Evolutionary conservation across 2,329 filamentous ascomycete genomes (phyloP), one percentile per base, ranked within the genome.

Genomic region (Bretziella fagacearum): DNA sequence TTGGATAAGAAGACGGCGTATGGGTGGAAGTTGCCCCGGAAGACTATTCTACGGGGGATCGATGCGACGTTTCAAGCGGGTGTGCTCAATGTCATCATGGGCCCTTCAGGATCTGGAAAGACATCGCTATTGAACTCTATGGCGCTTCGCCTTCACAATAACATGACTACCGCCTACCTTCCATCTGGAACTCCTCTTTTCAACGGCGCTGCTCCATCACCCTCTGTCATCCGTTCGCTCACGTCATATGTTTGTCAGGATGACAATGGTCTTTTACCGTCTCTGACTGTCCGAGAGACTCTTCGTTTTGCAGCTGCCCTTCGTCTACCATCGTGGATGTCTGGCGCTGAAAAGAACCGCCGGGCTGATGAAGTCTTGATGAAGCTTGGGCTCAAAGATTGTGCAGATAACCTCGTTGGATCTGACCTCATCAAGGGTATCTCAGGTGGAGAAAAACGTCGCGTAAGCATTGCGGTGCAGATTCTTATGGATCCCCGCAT

Each of bases 171-270:
- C 0, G 69, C 67, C 47, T 86, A 86, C 55, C 65, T 63, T 3
- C 64, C 72, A 2, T 66, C 65, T 4, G 82, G 82, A 0, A 69
- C 66, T 39, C 71, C 87, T 58, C 69, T 71, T 0, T 84, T 85
- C 57, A 86, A 87, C 54, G 76, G 73, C 0, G 73, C 79, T 1
- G 62, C 71, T 1, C 81, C 81, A 0, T 81, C 79, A 0, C 69
- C 76, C 44, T 70, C 74, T 0, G 81, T 86, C 3, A 69, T 86
- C 27, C 70, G 78, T 25, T 82, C 80, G 0, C 71, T 84, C 0
- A 81, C 78, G 35, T 84, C 81, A 0, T 86, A 84, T 52, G 81
- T 86, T 5, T 83, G 79, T 18, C 82, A 86, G 53, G 81, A 85
- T 50, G 82, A 86, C 48, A 80, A 85, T 54, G 81, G 79, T 1